Evolutionary conservation across 129 eudicot genomes (phyloP), one percentile per base, ranked within the genome.

Genomic region (Kitagawia praeruptora): DNA sequence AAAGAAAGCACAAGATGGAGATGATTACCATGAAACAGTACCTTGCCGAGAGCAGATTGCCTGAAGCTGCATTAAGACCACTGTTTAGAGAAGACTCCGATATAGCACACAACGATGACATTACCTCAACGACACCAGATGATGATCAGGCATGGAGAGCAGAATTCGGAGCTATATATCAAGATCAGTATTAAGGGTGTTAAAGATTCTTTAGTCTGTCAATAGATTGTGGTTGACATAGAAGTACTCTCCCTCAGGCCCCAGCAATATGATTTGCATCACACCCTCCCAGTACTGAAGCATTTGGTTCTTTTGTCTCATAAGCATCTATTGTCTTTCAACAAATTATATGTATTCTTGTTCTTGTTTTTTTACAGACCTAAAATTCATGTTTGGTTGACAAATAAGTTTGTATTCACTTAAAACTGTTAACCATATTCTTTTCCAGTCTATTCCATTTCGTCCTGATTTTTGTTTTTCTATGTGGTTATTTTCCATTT

Each of bases 71-170:
- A 39, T 77, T 95, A 28, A 49, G 88, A 45, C 89, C 94, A 12
- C 76, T 90, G 42, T 93, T 81, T 54, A 82, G 85, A 74, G 88
- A 92, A 67, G 91, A 92, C 66, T 82, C 96, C 4, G 88, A 89
- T 70, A 16, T 48, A 23, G 76, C 75, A 61, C 75, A 75, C 12
- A 6, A 61, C 14, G 56, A 77, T 41, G 84, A 77, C 41, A 54
- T 74, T 10, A 48, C 41, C 51, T 69, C 66, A 11, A 80, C 66
- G 18, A 82, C 75, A 27, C 28, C 42, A 2, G 96, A 88, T 3
- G 97, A 95, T 72, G 99, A 95, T 86, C 93, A 90, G 83, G 96
- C 96, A 10, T 96, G 97, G 99, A 87, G 92, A 79, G 91, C 97
- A 0, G 99, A 92, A 75, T 96, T 96, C 51, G 98, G 97, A 37